phyloP scores from a whole-genome alignment of 208 protist species.

The Leishmania gerbilli region DNA sequence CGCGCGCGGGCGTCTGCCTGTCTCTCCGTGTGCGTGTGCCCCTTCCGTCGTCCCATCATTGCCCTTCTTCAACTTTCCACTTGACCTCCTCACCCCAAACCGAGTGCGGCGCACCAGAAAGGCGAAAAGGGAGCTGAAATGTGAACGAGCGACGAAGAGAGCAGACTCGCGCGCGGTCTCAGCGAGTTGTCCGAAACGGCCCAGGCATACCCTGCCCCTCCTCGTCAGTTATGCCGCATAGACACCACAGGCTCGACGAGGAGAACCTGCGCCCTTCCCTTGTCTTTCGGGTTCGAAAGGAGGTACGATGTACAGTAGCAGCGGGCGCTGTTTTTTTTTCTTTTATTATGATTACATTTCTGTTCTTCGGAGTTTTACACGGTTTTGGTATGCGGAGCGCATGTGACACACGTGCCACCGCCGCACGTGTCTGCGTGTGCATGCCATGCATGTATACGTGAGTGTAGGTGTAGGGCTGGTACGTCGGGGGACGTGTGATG shows the following conservation, averaged over 20 bases:
- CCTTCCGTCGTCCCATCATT: not conserved
- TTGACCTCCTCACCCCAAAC: not conserved
- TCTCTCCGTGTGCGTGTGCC: not conserved
- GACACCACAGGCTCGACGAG: not conserved
- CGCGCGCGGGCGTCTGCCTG: not conserved
- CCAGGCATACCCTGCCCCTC: not conserved
- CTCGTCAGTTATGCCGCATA: not conserved
- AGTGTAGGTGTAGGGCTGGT: not conserved
- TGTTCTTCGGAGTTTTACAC: not conserved
- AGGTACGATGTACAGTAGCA: not conserved
- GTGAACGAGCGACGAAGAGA: not conserved
- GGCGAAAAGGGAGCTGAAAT: no score
- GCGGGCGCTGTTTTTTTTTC: not conserved
- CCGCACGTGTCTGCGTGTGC: not conserved
- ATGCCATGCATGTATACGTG: not conserved
- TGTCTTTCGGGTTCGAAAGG: not conserved
- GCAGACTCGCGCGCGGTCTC: not conserved
- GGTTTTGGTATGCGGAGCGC: not conserved
- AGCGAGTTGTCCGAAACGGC: no score
- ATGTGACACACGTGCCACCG: not conserved
- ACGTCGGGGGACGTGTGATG: not conserved
- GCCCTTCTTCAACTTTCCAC: not conserved
- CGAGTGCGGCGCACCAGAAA: not conserved
- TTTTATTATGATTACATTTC: not conserved
- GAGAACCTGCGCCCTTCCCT: not conserved